A percentile compares a stretch with the other conserved stretches of the same genome.
phyloP scores from a whole-genome alignment of 306 rosid species.

The Hippophae tibetana region DNA sequence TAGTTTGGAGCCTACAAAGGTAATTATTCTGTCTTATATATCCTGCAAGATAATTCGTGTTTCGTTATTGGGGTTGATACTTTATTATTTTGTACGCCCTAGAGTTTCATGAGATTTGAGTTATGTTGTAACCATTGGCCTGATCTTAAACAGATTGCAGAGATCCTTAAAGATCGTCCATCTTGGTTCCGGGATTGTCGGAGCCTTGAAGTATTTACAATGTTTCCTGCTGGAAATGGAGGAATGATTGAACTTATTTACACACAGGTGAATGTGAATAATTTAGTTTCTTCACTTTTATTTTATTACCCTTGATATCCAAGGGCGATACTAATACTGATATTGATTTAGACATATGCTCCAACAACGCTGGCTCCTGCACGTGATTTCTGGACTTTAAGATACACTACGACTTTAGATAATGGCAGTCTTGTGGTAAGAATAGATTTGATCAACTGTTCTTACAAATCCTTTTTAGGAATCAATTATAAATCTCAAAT shows the following conservation, averaged over 20 bases:
- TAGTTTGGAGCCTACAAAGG: slow-evolving; percentile 90
- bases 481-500: neutral
- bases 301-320: neutral
- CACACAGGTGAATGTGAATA: slow-evolving; percentile 55
- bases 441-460: neutral
- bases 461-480: neutral
- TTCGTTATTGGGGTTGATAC: neutral
- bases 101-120: slow-evolving; percentile 2
- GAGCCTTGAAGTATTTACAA: slow-evolving; percentile 87
- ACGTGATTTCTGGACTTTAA: slow-evolving; percentile 94
- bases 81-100: neutral
- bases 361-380: slow-evolving; percentile 96
- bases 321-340: neutral
- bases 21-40: slow-evolving; percentile 10
- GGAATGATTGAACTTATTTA: slow-evolving; percentile 89
- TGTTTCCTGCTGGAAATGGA: slow-evolving; percentile 90
- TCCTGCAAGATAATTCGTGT: too few relatives aligned
- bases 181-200: slow-evolving; percentile 99
- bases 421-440: slow-evolving; percentile 93
- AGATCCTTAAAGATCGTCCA: slow-evolving; percentile 97
- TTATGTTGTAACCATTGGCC: slow-evolving; percentile 8
- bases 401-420: slow-evolving; percentile 81
- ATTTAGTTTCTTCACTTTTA: neutral
- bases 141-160: slow-evolving; percentile 58
- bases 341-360: slow-evolving; percentile 61